Percentiles rank a stretch among this genome's conserved stretches.
These are phyloP conservation scores for Xylaria polymorpha DNA, from an alignment of 2,329 filamentous ascomycete species.

Conservation along the genomic window DNA sequence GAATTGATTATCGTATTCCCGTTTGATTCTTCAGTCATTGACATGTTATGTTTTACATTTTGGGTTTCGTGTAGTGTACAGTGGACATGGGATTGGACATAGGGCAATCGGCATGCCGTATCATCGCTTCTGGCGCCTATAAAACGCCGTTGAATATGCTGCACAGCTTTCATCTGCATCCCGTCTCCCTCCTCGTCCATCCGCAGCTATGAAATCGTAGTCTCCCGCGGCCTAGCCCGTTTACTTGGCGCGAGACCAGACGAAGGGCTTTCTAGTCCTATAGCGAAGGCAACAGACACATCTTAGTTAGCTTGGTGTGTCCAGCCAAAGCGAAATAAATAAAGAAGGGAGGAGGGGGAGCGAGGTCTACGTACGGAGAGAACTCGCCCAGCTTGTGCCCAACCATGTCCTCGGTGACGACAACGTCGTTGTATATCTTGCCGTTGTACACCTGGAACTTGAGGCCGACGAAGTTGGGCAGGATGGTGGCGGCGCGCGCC, in stretches of 20 bases:
- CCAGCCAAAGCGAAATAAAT: too few species aligned
- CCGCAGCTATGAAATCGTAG: conserved; percentile 24
- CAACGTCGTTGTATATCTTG: conserved; percentile 84
- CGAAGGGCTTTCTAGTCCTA: conserved; percentile 69
- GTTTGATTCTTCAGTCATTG: neutral
- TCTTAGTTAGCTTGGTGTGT: conserved; percentile 19
- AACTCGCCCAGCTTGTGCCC: conserved; percentile 96
- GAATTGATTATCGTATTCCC: conserved; percentile 7
- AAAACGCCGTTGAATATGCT: conserved; percentile 35
- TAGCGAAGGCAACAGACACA: neutral
- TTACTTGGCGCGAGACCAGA: conserved; percentile 58
- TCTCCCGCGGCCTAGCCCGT: neutral
- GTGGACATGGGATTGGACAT: conserved; percentile 10
- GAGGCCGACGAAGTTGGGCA: conserved; percentile 91
- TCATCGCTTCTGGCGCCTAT: conserved; percentile 10
- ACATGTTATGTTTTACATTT: conserved; percentile 21
- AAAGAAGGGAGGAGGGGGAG: neutral
- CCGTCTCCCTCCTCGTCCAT: conserved; percentile 15
- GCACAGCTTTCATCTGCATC: conserved; percentile 5
- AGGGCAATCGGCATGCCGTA: neutral
- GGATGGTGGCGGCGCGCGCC: conserved; percentile 86
- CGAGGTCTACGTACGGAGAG: conserved; percentile 72
- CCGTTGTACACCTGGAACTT: conserved; percentile 94
- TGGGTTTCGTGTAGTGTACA: conserved; percentile 23
- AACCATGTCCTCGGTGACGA: conserved; percentile 95